phyloP scores from a whole-genome alignment of 2,329 filamentous ascomycete genomes.

The Diaporthe helianthi region DNA sequence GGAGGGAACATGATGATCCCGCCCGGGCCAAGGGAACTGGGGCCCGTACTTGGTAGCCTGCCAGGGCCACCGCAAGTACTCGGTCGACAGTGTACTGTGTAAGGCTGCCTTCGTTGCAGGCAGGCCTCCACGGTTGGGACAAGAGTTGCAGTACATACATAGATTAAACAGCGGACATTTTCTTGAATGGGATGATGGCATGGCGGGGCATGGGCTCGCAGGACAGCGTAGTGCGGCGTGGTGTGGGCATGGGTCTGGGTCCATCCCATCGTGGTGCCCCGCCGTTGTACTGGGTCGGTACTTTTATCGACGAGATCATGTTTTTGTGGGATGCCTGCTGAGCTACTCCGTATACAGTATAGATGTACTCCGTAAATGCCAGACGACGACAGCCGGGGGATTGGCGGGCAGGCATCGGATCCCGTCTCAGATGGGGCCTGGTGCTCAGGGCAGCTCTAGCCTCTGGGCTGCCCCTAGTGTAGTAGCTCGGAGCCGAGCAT shows the following conservation, averaged over 20 bases:
- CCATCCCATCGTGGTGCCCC: slow-evolving; percentile 3
- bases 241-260: slow-evolving; percentile 1
- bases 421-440: slow-evolving; percentile 1
- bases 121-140: not conserved
- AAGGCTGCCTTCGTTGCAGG: not conserved
- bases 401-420: slow-evolving; percentile 2
- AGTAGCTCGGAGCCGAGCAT: slow-evolving; percentile 12
- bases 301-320: slow-evolving; percentile 20
- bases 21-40: not conserved
- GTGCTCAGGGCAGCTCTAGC: too few species aligned
- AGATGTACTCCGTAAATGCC: not conserved
- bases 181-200: not conserved
- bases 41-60: too few species aligned
- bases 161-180: not conserved
- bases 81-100: not conserved
- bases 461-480: not conserved
- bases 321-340: not conserved
- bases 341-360: too few species aligned
- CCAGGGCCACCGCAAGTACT: too few species aligned
- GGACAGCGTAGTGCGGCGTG: slow-evolving; percentile 7
- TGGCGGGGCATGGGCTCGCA: not conserved
- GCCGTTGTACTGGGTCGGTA: not conserved
- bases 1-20: not conserved
- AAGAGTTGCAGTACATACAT: too few species aligned
- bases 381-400: not conserved